A percentile compares a stretch with the other conserved stretches of the same genome.
phyloP scores from a whole-genome alignment of 176 grass and related monocot species.

The Saccharum spontaneum region DNA sequence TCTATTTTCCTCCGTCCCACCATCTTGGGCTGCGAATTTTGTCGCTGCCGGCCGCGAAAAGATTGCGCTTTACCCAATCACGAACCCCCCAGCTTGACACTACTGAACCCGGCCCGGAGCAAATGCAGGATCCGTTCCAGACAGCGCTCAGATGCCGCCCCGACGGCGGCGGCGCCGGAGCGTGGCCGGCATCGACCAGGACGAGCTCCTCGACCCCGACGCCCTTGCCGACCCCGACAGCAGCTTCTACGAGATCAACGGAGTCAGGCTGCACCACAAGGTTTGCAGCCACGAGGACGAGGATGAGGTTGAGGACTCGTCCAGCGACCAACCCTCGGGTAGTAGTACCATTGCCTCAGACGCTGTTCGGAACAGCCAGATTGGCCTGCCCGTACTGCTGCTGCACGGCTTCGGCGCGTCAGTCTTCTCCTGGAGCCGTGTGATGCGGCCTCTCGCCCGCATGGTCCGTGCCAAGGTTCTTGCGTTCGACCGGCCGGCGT shows the following conservation, averaged over 20 bases:
- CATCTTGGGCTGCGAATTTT: background rate
- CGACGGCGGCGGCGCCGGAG: conserved; percentile 35
- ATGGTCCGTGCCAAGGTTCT: conserved; percentile 70
- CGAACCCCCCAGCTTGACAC: background rate
- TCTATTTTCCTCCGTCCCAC: no score
- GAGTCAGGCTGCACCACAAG: conserved; percentile 83
- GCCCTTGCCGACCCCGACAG: conserved; percentile 77
- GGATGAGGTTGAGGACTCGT: background rate
- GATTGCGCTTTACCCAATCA: background rate
- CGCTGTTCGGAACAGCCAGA: background rate
- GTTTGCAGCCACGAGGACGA: conserved; percentile 46
- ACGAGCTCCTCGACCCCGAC: conserved; percentile 62
- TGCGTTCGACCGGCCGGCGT: conserved; percentile 84
- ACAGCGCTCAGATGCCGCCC: conserved; percentile 36
- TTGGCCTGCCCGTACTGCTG: conserved; percentile 57
- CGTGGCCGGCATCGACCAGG: conserved; percentile 80
- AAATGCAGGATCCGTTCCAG: conserved; percentile 31
- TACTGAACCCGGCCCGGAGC: background rate
- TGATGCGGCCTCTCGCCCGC: conserved; percentile 63
- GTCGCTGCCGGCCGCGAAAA: background rate
- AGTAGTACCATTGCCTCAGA: background rate
- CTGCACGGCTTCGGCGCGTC: conserved; percentile 93
- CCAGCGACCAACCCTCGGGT: conserved; percentile 26
- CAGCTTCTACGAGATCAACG: conserved; percentile 77
- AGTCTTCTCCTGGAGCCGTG: conserved; percentile 73